Percentiles rank a stretch among this genome's conserved stretches.
phyloP scores from a whole-genome alignment of 495 filamentous ascomycete species.

The Trichoderma virens region DNA sequence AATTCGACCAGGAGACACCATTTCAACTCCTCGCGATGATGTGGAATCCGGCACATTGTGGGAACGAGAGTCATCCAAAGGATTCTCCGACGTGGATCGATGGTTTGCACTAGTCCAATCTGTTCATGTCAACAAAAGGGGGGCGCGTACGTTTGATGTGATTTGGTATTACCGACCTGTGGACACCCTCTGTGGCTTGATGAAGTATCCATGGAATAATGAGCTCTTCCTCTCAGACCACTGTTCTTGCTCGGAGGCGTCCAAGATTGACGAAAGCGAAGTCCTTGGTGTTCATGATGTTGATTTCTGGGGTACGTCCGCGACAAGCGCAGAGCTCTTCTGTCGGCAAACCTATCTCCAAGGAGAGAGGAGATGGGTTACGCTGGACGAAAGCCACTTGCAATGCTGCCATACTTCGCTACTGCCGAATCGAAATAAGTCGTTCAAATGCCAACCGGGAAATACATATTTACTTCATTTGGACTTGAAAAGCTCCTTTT shows the following conservation, averaged over 20 bases:
- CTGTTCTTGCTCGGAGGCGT: conserved; percentile 53
- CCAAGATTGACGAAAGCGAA: conserved; percentile 39
- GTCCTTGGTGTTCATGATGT: conserved; percentile 47
- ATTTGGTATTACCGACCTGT: conserved; percentile 64
- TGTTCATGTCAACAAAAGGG: conserved; percentile 28
- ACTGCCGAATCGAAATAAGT: background rate
- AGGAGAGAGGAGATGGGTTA: conserved; percentile 39
- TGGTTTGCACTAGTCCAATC: conserved; percentile 65
- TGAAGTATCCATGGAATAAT: conserved; percentile 57
- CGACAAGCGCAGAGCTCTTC: conserved; percentile 44
- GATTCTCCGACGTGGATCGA: conserved; percentile 29
- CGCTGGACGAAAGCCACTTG: conserved; percentile 42
- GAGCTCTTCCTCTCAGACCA: conserved; percentile 73
- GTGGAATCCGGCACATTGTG: conserved; percentile 42
- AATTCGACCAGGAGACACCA: conserved; percentile 31
- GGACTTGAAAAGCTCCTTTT: conserved; percentile 14
- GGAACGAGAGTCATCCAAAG: conserved; percentile 36
- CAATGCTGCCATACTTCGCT: conserved; percentile 23
- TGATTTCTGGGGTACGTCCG: conserved; percentile 44
- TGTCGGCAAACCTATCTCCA: conserved; percentile 59
- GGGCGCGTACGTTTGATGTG: conserved; percentile 43
- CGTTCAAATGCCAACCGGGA: conserved; percentile 32
- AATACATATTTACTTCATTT: conserved; percentile 47
- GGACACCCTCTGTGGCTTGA: conserved; percentile 56
- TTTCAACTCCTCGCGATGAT: conserved; percentile 34